phyloP scores from a whole-genome alignment of 768 basidiomycete genomes.

The Guyanaporus albipodus region DNA sequence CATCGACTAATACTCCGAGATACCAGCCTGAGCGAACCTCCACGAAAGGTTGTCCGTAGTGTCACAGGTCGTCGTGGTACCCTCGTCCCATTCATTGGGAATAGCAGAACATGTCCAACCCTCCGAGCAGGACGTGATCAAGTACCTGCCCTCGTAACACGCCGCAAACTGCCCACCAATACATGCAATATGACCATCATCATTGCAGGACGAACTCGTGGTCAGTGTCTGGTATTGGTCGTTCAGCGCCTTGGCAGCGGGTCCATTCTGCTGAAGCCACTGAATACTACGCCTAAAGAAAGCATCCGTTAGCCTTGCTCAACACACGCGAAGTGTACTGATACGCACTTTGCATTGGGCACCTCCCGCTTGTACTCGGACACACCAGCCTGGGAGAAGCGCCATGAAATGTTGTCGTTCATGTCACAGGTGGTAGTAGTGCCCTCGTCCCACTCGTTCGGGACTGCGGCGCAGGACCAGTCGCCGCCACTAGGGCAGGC shows the following conservation, averaged over 20 bases:
- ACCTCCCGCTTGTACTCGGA: slow-evolving; percentile 14
- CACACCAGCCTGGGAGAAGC: slow-evolving; percentile 9
- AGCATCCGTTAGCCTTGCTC: no score
- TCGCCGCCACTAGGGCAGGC: slow-evolving; percentile 10
- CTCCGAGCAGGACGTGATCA: slow-evolving; percentile 9
- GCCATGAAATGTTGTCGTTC: slow-evolving; percentile 8
- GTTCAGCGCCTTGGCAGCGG: slow-evolving; percentile 23
- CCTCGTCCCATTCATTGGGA: slow-evolving; percentile 16
- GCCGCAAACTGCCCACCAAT: slow-evolving; percentile 16
- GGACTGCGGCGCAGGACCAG: slow-evolving; percentile 24
- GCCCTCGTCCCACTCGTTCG: slow-evolving; percentile 21
- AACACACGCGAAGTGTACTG: not conserved
- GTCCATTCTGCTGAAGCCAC: slow-evolving; percentile 22
- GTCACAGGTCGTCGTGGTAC: slow-evolving; percentile 20
- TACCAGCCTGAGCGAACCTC: slow-evolving; percentile 17
- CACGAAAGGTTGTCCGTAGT: slow-evolving; percentile 12
- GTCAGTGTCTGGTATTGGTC: slow-evolving; percentile 17
- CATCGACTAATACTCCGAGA: slow-evolving; percentile 17
- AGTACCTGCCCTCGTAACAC: slow-evolving; percentile 14
- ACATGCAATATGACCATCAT: slow-evolving; percentile 17
- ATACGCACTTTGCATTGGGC: not conserved
- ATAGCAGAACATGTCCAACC: slow-evolving; percentile 21
- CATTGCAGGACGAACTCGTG: slow-evolving; percentile 16
- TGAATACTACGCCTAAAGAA: slow-evolving; percentile 10
- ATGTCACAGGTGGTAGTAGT: slow-evolving; percentile 19